Conservation (phyloP, 306 rosid genomes). For the Medicago ruthenica region DNA sequence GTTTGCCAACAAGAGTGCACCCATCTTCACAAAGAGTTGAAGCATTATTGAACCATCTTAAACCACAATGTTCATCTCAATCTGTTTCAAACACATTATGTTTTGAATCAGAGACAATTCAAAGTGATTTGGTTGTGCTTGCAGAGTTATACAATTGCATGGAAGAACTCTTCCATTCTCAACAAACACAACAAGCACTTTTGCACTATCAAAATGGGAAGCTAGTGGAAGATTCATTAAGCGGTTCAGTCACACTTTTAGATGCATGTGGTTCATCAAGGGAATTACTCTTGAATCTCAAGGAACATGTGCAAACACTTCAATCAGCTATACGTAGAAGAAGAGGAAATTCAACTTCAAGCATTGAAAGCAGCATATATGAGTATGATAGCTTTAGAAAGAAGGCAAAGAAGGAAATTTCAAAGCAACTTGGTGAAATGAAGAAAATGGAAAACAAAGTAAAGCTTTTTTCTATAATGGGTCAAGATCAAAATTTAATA, state of each 20-base stretch:
- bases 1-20: constrained; percentile 73
- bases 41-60: constrained; percentile 55
- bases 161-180: constrained; percentile 61
- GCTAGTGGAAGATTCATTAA: constrained; percentile 54
- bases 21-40: constrained; percentile 65
- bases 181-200: constrained; percentile 59
- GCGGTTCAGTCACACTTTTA: constrained; percentile 57
- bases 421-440: constrained; percentile 53
- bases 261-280: constrained; percentile 63
- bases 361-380: constrained; percentile 49
- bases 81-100: constrained; percentile 28
- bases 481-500: constrained; percentile 46
- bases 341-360: constrained; percentile 53
- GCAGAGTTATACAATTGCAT: constrained; percentile 61
- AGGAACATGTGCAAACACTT: constrained; percentile 61
- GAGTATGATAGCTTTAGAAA: constrained; percentile 61
- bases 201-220: constrained; percentile 48
- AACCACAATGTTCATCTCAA: constrained; percentile 28
- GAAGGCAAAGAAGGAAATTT: constrained; percentile 65
- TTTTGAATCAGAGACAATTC: constrained; percentile 47
- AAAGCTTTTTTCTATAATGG: constrained; percentile 14
- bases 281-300: constrained; percentile 50
- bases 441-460: constrained; percentile 57
- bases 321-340: constrained; percentile 68
- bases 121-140: constrained; percentile 54